Conservation (phyloP, 305 asterid genomes). For the Fraxinus platypoda region DNA sequence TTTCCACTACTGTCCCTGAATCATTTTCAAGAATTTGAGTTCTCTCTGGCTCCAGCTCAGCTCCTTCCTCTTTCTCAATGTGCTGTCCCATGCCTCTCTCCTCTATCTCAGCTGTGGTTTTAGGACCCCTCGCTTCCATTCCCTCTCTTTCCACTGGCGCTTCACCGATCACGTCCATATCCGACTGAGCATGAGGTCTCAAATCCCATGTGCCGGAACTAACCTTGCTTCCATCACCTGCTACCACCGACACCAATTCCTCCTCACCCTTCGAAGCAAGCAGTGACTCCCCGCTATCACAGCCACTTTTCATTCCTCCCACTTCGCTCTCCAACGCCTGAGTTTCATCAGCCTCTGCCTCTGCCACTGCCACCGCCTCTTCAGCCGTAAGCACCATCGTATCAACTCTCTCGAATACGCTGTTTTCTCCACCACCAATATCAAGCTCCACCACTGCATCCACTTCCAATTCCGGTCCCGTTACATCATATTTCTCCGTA, state of each 20-base stretch:
- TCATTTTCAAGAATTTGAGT: constrained; percentile 17
- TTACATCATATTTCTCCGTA: constrained; percentile 22
- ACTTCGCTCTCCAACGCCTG: not conserved
- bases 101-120: constrained; percentile 20
- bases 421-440: not conserved
- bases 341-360: not conserved
- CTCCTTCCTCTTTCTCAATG: constrained; percentile 27
- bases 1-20: constrained; percentile 1
- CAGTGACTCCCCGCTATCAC: constrained; percentile 1
- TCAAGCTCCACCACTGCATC: constrained; percentile 20
- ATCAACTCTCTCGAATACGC: constrained; percentile 6
- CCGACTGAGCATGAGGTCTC: not conserved
- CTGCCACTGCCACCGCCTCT: not conserved
- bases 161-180: constrained; percentile 13
- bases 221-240: not conserved
- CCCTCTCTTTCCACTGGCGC: constrained; percentile 23
- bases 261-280: not conserved
- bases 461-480: constrained; percentile 11
- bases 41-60: constrained; percentile 16
- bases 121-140: constrained; percentile 2
- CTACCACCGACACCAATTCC: not conserved
- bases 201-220: constrained; percentile 18
- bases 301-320: constrained; percentile 13
- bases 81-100: constrained; percentile 17
- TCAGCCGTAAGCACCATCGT: not conserved